phyloP scores from a whole-genome alignment of 2,329 filamentous ascomycete genomes.

The Aureobasidium sp. region DNA sequence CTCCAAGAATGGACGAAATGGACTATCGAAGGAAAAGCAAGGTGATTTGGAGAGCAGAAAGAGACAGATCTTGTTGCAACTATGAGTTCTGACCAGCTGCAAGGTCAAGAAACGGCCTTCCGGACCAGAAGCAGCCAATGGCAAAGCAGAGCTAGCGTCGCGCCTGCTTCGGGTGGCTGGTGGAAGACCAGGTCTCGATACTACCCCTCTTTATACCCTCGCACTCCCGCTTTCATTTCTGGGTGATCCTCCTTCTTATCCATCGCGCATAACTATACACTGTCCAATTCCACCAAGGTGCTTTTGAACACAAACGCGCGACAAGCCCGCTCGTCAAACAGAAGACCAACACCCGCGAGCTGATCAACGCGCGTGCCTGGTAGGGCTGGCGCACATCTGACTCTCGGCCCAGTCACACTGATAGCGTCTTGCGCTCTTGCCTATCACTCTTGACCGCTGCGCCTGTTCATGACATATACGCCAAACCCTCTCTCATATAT shows the following conservation, averaged over 20 bases:
- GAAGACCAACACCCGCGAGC: not conserved
- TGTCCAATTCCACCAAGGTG: constrained; percentile 5
- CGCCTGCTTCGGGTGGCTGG: constrained; percentile 2
- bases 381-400: constrained; percentile 12
- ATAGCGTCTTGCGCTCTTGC: constrained; percentile 11
- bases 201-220: constrained; percentile 10
- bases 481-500: not conserved
- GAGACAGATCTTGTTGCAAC: not conserved
- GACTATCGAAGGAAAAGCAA: not conserved
- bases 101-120: not conserved
- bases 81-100: not conserved
- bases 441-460: constrained; percentile 6
- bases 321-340: not conserved
- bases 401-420: constrained; percentile 5
- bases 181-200: not conserved
- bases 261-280: constrained; percentile 13
- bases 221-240: constrained; percentile 9
- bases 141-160: not conserved
- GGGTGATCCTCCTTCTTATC: constrained; percentile 7
- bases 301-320: constrained; percentile 6
- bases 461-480: constrained; percentile 1
- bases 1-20: not conserved
- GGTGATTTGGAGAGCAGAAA: not conserved
- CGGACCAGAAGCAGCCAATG: not conserved
- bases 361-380: constrained; percentile 3